Evolutionary conservation across 352 stramenopile genomes (phyloP).

Genomic region (Hyaloperonospora brassicae): DNA sequence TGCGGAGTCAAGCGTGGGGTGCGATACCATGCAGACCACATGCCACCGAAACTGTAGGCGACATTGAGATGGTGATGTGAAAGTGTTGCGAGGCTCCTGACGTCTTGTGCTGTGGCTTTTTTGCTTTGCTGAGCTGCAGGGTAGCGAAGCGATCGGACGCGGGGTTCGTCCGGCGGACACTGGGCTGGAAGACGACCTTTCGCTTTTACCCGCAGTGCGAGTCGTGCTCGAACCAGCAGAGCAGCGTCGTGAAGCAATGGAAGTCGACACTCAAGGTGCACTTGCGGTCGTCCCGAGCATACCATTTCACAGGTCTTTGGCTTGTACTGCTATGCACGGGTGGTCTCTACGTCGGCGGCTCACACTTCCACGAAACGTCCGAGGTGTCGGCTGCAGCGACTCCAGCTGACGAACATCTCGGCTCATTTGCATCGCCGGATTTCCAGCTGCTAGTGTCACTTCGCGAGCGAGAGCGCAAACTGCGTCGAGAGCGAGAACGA

Average conservation of each 20-base stretch:
- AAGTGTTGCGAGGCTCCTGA: constrained; percentile 4
- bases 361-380: constrained; percentile 58
- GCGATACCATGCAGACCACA: constrained; percentile 78
- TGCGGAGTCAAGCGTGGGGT: constrained; percentile 58
- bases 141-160: constrained; percentile 53
- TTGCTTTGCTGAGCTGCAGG: constrained; percentile 21
- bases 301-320: constrained; percentile 75
- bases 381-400: constrained; percentile 26
- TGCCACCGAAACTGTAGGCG: constrained; percentile 73
- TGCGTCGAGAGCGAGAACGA: constrained; percentile 33
- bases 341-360: constrained; percentile 61
- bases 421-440: constrained; percentile 28
- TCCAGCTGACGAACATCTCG: constrained; percentile 10
- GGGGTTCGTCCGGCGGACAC: constrained; percentile 29
- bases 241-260: constrained; percentile 50
- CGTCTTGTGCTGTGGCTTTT: not conserved
- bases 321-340: constrained; percentile 74
- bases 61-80: not conserved
- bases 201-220: constrained; percentile 83
- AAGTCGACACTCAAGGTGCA: constrained; percentile 63
- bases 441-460: constrained; percentile 44
- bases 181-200: constrained; percentile 47
- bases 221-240: constrained; percentile 73
- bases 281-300: constrained; percentile 48
- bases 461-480: constrained; percentile 45